A percentile compares a stretch with the other conserved stretches of the same genome.
phyloP scores from a whole-genome alignment of 129 eudicot species.

The Flaveria sonorensis region DNA sequence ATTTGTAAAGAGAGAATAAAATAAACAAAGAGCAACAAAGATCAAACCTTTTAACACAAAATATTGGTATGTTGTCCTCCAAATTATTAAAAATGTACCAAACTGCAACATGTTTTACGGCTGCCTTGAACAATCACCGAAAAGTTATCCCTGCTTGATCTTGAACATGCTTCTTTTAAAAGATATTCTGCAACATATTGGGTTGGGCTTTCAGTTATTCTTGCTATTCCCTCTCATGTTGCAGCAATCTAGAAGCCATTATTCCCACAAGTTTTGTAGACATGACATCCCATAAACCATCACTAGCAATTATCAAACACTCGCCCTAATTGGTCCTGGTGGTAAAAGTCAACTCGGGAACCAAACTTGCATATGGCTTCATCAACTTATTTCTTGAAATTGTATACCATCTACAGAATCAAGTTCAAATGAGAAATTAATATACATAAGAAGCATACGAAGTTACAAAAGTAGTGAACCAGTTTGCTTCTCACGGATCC shows the following conservation, averaged over 20 bases:
- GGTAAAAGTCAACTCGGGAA: conserved; percentile 33
- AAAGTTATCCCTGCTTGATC: conserved; percentile 28
- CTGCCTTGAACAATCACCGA: conserved; percentile 14
- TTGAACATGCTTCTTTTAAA: conserved; percentile 19
- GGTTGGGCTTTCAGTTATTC: not conserved
- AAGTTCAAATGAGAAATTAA: no score
- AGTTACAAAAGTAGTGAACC: not conserved
- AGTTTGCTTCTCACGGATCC: not conserved
- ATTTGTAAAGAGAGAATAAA: conserved; percentile 1
- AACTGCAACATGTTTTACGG: conserved; percentile 13
- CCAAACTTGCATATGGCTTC: conserved; percentile 24
- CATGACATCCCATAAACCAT: conserved; percentile 25
- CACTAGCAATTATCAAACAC: conserved; percentile 31
- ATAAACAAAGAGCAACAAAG: conserved; percentile 11
- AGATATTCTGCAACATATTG: conserved; percentile 22
- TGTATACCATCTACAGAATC: not conserved
- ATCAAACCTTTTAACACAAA: not conserved
- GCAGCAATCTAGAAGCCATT: conserved; percentile 20
- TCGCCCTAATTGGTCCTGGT: conserved; percentile 21
- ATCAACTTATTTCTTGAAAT: conserved; percentile 28
- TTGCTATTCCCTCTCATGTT: not conserved
- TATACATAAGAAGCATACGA: not conserved
- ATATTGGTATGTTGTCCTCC: conserved; percentile 8
- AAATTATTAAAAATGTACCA: conserved; percentile 5
- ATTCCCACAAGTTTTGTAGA: not conserved